Conservation (phyloP, 1,284 basidiomycete genomes). For the Leccinum pachyderme region DNA sequence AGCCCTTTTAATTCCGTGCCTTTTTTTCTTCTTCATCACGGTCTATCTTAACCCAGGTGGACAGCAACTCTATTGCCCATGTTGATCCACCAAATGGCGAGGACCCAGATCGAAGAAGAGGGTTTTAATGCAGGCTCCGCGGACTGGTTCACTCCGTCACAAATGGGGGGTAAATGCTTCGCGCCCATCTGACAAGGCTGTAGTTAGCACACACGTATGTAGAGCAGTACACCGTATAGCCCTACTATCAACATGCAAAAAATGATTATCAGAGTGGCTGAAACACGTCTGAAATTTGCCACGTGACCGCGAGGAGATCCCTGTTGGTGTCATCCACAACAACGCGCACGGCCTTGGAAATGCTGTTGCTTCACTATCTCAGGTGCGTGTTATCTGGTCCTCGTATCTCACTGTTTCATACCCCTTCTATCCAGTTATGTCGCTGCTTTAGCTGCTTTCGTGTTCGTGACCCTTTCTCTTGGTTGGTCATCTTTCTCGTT, state of each 20-base stretch:
- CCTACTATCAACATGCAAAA: not conserved
- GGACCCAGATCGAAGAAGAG: conserved; percentile 62
- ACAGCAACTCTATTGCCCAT: conserved; percentile 35
- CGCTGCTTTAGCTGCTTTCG: conserved; percentile 66
- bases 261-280: not conserved
- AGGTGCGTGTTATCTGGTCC: conserved; percentile 36
- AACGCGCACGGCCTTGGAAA: not conserved
- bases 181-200: conserved; percentile 29
- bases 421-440: conserved; percentile 49
- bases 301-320: not conserved
- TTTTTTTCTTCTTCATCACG: not conserved
- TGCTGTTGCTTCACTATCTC: conserved; percentile 44
- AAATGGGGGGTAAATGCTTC: conserved; percentile 27
- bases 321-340: not conserved
- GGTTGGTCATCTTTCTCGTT: conserved; percentile 43
- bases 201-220: not conserved
- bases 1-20: conserved; percentile 29
- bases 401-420: not conserved
- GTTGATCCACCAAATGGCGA: conserved; percentile 69
- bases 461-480: conserved; percentile 78
- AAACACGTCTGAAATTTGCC: not conserved
- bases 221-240: not conserved
- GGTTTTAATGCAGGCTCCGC: conserved; percentile 68
- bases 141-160: not conserved
- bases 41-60: conserved; percentile 69